Conservation (phyloP, 331 rosid species). For the Arachis monticola region DNA sequence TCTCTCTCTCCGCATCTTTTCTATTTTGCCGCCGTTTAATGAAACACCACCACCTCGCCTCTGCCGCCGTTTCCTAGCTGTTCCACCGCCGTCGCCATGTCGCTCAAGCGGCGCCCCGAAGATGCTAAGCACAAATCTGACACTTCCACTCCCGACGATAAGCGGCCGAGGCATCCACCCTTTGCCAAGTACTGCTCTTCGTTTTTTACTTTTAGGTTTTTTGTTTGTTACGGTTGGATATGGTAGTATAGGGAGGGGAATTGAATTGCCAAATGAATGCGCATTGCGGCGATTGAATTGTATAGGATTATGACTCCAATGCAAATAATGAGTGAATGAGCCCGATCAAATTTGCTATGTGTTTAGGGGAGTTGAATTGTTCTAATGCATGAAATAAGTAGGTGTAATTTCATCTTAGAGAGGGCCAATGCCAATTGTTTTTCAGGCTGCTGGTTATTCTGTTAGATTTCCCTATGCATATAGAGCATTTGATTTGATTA, state of each 20-base stretch:
- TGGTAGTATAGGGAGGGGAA: not conserved
- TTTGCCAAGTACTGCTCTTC: constrained; percentile 48
- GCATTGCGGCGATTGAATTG: not conserved
- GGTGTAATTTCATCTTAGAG: not conserved
- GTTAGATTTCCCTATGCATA: not conserved
- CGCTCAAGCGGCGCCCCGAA: constrained; percentile 82
- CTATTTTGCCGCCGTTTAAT: too few species aligned
- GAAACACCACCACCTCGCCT: not conserved
- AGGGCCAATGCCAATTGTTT: not conserved
- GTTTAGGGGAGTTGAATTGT: constrained; percentile 9
- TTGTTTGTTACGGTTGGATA: not conserved
- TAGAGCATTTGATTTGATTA: constrained; percentile 24
- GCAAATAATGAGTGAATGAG: not conserved
- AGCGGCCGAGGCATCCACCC: constrained; percentile 68
- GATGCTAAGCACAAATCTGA: constrained; percentile 58
- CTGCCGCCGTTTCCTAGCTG: not conserved
- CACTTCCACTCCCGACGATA: constrained; percentile 56
- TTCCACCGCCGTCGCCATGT: constrained; percentile 52
- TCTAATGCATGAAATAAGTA: not conserved
- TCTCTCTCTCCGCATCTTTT: constrained; percentile 29
- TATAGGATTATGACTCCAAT: not conserved
- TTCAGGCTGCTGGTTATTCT: not conserved
- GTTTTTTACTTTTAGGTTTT: not conserved
- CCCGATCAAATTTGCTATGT: not conserved
- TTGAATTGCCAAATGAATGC: constrained; percentile 6